Evolutionary conservation across 1,139 yeast genomes (phyloP).

Genomic region (Geotrichum candidum): DNA sequence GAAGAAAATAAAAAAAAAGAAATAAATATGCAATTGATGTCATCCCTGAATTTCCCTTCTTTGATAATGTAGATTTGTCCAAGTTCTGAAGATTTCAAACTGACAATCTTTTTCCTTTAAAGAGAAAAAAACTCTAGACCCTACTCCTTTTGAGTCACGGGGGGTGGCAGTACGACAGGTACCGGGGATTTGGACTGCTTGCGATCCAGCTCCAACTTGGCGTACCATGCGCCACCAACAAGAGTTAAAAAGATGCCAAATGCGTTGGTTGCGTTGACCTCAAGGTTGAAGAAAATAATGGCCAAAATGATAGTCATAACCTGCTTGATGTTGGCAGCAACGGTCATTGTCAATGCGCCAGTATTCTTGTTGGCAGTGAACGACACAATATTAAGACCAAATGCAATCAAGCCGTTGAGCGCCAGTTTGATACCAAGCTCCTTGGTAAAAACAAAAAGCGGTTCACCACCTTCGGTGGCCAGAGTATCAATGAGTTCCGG

Average conservation of each 20-base stretch:
- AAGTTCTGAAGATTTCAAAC: background rate
- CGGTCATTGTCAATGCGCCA: constrained; percentile 29
- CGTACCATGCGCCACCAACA: constrained; percentile 29
- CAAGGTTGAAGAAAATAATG: constrained; percentile 25
- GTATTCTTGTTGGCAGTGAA: constrained; percentile 29
- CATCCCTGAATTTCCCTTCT: background rate
- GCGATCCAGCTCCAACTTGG: constrained; percentile 26
- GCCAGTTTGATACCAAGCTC: constrained; percentile 21
- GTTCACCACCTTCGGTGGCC: background rate
- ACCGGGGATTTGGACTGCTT: constrained; percentile 9
- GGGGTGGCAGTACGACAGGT: background rate
- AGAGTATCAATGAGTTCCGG: constrained; percentile 12
- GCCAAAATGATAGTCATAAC: constrained; percentile 28
- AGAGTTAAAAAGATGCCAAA: constrained; percentile 26
- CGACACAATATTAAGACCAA: constrained; percentile 27
- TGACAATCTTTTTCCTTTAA: no score
- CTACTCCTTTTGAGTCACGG: constrained; percentile 7
- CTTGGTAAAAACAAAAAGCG: constrained; percentile 15
- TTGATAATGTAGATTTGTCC: background rate
- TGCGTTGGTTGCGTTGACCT: constrained; percentile 24
- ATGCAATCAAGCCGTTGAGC: constrained; percentile 28
- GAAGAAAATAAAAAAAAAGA: no score
- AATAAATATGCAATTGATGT: background rate
- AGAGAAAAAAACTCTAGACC: background rate
- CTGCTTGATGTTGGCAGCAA: constrained; percentile 29